These are phyloP conservation scores for Fraxinus latifolia DNA, from an alignment of 305 asterid genomes.

Conservation along the genomic window DNA sequence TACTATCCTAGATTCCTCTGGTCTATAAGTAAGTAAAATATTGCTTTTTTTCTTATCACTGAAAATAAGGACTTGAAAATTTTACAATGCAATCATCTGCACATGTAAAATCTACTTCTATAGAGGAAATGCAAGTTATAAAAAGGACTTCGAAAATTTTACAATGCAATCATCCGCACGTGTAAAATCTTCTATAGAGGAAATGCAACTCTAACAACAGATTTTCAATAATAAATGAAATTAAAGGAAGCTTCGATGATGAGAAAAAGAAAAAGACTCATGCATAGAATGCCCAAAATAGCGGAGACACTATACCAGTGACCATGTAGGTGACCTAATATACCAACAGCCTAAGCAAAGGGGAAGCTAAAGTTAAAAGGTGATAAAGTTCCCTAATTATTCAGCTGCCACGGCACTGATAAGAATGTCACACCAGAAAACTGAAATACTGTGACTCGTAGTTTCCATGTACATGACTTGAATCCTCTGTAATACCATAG, in stretches of 20 bases:
- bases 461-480: background rate
- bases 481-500: background rate
- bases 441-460: background rate
- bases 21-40: background rate
- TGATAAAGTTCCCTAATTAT: background rate
- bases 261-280: background rate
- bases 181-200: background rate
- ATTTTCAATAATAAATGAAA: background rate
- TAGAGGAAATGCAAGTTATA: background rate
- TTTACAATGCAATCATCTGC: background rate
- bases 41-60: background rate
- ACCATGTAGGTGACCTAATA: background rate
- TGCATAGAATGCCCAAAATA: background rate
- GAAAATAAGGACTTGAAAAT: background rate
- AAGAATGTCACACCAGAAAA: background rate
- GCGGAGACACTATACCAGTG: background rate
- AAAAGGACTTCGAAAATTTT: background rate
- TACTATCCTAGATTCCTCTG: background rate
- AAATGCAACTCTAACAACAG: conserved; percentile 1
- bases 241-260: background rate
- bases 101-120: background rate
- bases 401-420: background rate
- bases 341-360: background rate
- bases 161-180: background rate
- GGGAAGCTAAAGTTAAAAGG: background rate